Base-by-base conservation (phyloP, 148 eudicot genomes). In the Agrostemma githago region DNA sequence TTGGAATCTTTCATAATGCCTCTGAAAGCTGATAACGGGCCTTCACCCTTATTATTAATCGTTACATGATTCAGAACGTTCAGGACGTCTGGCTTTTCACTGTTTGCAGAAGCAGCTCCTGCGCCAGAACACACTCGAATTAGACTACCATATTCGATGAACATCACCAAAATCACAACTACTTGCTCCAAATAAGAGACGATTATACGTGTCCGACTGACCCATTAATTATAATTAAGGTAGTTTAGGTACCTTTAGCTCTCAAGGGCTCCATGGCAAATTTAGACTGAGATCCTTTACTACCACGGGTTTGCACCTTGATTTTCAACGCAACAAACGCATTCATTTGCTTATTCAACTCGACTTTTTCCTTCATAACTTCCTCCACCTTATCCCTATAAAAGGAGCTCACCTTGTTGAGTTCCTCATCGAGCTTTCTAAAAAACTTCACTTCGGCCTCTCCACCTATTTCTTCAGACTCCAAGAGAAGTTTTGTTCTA, bases 351-450 rank as follows among this genome's bases (percentile, higher is more conserved):
- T 80, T 89, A 60, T 83, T 81, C 56, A 92, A 81, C 62, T 69
- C 79, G 16, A 70, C 74, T 54, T 84, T 90, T 83, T 89, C 92
- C 56, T 14, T 68, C 39, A 82, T 64, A 53, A 84, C 90, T 71
- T 84, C 88, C 12, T 84, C 92, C 73, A 86, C 89, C 79, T 85
- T 89, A 65, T 86, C 86, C 79, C 73, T 79, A 71, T 86, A 92
- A 64, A 92, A 92, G 44, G 40, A 77, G 77, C 79, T 85, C 34
- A 88, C 90, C 83, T 92, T 92, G 74, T 89, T 92, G 80, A 92
- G 90, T 84, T 92, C 94, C 76, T 79, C 66, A 70, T 92, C 97
- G 26, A 92, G 90, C 76, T 83, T 89, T 6, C 73, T 46, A 65
- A 92, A 92, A 77, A 89, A 92, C 20, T 26, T 68, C 26, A 80